Evolutionary conservation across 805 yeast genomes (phyloP).

Genomic region (Ogataea glucozyma): DNA sequence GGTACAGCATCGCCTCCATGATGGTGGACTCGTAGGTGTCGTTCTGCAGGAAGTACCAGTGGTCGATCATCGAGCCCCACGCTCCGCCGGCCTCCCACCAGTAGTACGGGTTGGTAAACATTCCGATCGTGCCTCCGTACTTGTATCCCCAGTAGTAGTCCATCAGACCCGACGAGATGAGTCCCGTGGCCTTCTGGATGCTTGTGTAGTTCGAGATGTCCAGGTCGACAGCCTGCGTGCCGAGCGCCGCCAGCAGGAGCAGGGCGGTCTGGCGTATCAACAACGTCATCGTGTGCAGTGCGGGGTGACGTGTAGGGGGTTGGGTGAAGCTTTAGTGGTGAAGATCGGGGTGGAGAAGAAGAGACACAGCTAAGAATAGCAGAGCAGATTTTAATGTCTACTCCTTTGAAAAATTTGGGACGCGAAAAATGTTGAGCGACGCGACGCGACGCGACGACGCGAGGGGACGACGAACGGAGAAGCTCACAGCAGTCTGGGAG

Average conservation of each 20-base stretch:
- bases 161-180: conserved; percentile 61
- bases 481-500: too few species aligned
- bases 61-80: conserved; percentile 84
- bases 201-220: conserved; percentile 45
- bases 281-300: too few species aligned
- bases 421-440: too few species aligned
- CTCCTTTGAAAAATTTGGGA: too few species aligned
- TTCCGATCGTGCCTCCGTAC: conserved; percentile 79
- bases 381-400: too few species aligned
- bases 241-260: conserved; percentile 6
- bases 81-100: conserved; percentile 99
- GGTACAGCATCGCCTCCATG: conserved; percentile 65
- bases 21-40: conserved; percentile 61
- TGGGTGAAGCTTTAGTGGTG: too few species aligned
- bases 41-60: conserved; percentile 69
- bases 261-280: too few species aligned
- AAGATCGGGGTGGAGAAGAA: too few species aligned
- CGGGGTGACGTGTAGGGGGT: too few species aligned
- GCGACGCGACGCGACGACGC: too few species aligned
- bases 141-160: conserved; percentile 65
- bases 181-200: conserved; percentile 50
- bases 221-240: conserved; percentile 26
- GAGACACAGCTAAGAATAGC: too few species aligned
- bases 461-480: too few species aligned
- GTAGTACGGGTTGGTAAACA: conserved; percentile 87